A percentile compares a stretch with the other conserved stretches of the same genome.
phyloP scores from a whole-genome alignment of 352 stramenopile genomes.

The Phytopythium kandeliae region DNA sequence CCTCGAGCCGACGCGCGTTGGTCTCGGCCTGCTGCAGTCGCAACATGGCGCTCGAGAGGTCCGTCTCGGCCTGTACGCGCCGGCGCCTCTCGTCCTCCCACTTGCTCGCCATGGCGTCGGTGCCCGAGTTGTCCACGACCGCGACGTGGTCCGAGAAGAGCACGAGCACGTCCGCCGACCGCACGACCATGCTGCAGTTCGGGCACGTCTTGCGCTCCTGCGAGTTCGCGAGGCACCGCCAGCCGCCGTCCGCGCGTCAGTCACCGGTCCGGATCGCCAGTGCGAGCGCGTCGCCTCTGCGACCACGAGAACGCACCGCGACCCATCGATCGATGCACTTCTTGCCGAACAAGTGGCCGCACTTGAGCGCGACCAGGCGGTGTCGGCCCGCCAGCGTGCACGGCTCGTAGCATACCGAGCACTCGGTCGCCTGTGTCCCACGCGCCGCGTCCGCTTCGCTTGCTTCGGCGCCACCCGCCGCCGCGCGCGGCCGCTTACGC shows the following conservation, averaged over 20 bases:
- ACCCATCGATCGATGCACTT: constrained; percentile 72
- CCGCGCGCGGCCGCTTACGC: constrained; percentile 20
- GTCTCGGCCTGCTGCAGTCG: constrained; percentile 24
- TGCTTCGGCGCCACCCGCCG: constrained; percentile 9
- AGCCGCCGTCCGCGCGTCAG: no score
- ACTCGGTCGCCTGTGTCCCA: constrained; percentile 59
- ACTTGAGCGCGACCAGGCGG: constrained; percentile 66
- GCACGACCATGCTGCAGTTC: constrained; percentile 51
- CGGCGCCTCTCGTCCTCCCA: constrained; percentile 48
- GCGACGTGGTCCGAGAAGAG: constrained; percentile 70
- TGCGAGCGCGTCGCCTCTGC: neutral
- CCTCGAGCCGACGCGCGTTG: constrained; percentile 15
- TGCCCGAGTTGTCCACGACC: constrained; percentile 65
- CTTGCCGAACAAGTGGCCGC: constrained; percentile 70
- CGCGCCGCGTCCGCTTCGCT: constrained; percentile 18
- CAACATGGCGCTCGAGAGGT: constrained; percentile 31
- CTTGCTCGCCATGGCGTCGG: constrained; percentile 54
- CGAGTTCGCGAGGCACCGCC: no score
- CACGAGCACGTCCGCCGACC: constrained; percentile 42
- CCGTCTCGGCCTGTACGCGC: constrained; percentile 38
- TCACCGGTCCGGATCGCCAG: no score
- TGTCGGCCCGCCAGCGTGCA: constrained; percentile 56
- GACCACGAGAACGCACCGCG: constrained; percentile 6
- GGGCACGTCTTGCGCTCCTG: constrained; percentile 54
- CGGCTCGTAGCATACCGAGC: constrained; percentile 65